Base-by-base conservation (phyloP, 805 yeast species). In the Lipomyces lipofer region DNA sequence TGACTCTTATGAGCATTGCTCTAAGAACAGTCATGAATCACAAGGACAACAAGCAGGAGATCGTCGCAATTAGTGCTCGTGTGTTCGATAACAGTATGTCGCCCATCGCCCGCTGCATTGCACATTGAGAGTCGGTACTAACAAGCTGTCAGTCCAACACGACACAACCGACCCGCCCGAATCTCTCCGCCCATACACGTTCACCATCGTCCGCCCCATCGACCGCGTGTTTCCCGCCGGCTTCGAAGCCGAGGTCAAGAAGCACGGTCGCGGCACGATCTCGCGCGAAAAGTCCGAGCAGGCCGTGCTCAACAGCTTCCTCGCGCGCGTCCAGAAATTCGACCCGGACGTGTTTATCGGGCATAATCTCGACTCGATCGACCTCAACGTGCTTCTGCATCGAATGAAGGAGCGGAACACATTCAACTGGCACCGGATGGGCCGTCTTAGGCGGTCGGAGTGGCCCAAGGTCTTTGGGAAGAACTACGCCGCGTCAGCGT, bases 331-430 rank as follows among this genome's bases (percentile, higher is more conserved):
- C 44, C 85, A 83, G 62, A 73, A 72, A n/a, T 73, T 79, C n/a
- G 99, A 94, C 69, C 97, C 98, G 0, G 99, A 94, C 73, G 85
- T 90, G 1, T 80, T 89, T 49, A 68, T 92, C 36, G 99, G 99
- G 28, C 98, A 94, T 68, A 77, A 85, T 60, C 73, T 94, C 56
- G 97, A 92, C 60, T 81, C 80, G 59, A 78, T 88, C 10, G 83
- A 90, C 10, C 70, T 94, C 42, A 95, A 86, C 66, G 85, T 91
- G 15, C 72, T 94, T 57, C 78, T 88, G 47, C 95, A 87, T 61
- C 78, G 98, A 63, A 80, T 91, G 82, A 76, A 81, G 64, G 92
- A 85, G 54, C 75, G 85, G 56, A 80, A 81, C 48, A 83, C 87
- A n/a, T 73, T 81, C 1, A 82, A 85, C 3, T 90, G 96, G 85